These are phyloP conservation scores for Fraxinus ornus DNA, from an alignment of 305 asterid genomes.

Conservation along the genomic window DNA sequence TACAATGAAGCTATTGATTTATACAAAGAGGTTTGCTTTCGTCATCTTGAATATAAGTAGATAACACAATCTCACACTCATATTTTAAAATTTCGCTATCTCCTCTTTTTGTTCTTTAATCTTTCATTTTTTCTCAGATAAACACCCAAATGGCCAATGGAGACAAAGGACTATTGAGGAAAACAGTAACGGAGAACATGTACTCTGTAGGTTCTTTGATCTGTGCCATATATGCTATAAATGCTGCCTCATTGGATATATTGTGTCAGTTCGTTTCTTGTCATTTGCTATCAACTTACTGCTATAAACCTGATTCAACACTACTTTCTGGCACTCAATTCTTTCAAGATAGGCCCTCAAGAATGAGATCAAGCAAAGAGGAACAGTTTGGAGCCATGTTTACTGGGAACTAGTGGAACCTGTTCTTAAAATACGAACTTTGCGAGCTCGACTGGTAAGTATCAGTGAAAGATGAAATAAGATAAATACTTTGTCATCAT, in stretches of 20 bases:
- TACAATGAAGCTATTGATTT: constrained; percentile 67
- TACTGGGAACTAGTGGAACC: constrained; percentile 92
- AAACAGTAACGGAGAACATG: constrained; percentile 83
- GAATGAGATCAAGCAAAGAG: constrained; percentile 95
- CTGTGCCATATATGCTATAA: constrained; percentile 11
- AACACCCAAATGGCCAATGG: constrained; percentile 81
- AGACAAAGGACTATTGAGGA: constrained; percentile 73
- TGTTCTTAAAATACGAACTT: constrained; percentile 69
- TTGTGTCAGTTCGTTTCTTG: constrained; percentile 1
- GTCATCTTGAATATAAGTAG: constrained; percentile 9
- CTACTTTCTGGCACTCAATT: constrained; percentile 30
- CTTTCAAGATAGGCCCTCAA: constrained; percentile 67
- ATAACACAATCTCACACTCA: neutral
- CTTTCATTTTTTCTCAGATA: constrained; percentile 51
- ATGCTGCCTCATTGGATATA: constrained; percentile 15
- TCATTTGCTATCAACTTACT: constrained; percentile 6
- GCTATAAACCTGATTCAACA: constrained; percentile 10
- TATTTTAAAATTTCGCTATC: constrained; percentile 15
- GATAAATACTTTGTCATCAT: constrained; percentile 19
- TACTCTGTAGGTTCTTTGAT: constrained; percentile 72
- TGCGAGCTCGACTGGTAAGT: constrained; percentile 97
- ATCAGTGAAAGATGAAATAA: constrained; percentile 25
- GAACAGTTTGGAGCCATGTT: constrained; percentile 65
- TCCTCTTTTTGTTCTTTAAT: constrained; percentile 27
- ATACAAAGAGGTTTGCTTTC: constrained; percentile 75